Percentiles rank a stretch among this genome's conserved stretches.
Conservation (phyloP, 139 green algal species). For the Volvox reticuliferus region DNA sequence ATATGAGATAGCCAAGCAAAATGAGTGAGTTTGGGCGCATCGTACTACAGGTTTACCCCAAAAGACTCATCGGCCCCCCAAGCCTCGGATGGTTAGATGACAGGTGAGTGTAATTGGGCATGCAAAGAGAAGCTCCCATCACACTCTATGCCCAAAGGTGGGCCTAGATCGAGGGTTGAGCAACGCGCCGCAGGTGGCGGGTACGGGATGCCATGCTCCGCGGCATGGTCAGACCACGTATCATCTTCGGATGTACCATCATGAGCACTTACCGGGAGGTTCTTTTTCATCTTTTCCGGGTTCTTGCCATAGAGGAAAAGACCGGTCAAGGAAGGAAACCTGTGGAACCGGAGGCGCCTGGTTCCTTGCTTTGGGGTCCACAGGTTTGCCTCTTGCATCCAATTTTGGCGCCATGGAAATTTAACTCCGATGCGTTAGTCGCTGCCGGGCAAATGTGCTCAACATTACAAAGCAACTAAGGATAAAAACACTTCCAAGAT, state of each 20-base stretch:
- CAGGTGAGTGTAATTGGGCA: no score
- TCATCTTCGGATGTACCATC: background rate
- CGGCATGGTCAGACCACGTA: background rate
- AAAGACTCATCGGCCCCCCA: no score
- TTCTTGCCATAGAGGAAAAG: constrained; percentile 59
- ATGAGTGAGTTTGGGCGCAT: no score
- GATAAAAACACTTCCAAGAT: background rate
- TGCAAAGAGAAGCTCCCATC: no score
- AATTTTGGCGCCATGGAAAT: constrained; percentile 21
- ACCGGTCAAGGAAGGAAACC: constrained; percentile 43
- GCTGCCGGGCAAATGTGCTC: background rate
- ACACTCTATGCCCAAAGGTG: no score
- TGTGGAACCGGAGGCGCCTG: background rate
- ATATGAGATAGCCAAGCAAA: no score
- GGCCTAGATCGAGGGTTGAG: no score
- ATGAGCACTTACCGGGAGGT: background rate
- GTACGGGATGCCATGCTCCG: background rate
- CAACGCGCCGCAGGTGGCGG: no score
- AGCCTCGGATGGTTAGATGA: no score
- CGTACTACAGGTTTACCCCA: no score
- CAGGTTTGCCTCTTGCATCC: background rate
- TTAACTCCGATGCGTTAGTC: background rate
- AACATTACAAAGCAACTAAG: background rate
- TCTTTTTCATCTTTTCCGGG: constrained; percentile 40
- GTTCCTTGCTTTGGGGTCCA: background rate